Percentiles rank a stretch among this genome's conserved stretches.
phyloP scores from a whole-genome alignment of 768 basidiomycete species.

The Phylloporus sp. region DNA sequence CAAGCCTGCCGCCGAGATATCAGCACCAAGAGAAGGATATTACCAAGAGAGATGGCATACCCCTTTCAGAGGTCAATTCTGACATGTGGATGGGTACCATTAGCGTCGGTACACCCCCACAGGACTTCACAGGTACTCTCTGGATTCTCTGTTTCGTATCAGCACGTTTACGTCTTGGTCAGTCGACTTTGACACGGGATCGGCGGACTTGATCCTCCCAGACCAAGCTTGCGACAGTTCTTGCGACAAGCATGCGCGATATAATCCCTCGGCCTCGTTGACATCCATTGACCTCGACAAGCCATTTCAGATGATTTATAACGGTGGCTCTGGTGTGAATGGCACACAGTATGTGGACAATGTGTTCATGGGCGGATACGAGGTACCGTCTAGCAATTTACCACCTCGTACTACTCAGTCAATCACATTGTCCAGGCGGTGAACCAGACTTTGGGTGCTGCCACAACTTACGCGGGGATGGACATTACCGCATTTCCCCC shows the following conservation, averaged over 20 bases:
- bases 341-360: conserved; percentile 43
- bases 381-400: conserved; percentile 23
- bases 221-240: conserved; percentile 21
- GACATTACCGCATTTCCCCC: conserved; percentile 21
- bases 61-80: conserved; percentile 36
- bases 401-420: conserved; percentile 3
- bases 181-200: conserved; percentile 56
- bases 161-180: background rate
- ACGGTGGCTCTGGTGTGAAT: conserved; percentile 35
- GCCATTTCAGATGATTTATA: conserved; percentile 34
- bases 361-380: conserved; percentile 38
- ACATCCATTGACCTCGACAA: conserved; percentile 27
- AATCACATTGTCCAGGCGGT: conserved; percentile 24
- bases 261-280: conserved; percentile 28
- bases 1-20: conserved; percentile 2
- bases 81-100: conserved; percentile 46
- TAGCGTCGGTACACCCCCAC: conserved; percentile 45
- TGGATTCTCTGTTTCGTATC: background rate
- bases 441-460: conserved; percentile 43
- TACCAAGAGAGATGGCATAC: conserved; percentile 28
- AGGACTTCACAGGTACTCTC: conserved; percentile 37
- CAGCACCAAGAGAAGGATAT: conserved; percentile 3
- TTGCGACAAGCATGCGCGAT: conserved; percentile 32
- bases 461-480: conserved; percentile 36
- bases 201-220: conserved; percentile 47